Evolutionary conservation across 2,329 filamentous ascomycete genomes (phyloP).

Genomic region (Cercospora sojina): DNA sequence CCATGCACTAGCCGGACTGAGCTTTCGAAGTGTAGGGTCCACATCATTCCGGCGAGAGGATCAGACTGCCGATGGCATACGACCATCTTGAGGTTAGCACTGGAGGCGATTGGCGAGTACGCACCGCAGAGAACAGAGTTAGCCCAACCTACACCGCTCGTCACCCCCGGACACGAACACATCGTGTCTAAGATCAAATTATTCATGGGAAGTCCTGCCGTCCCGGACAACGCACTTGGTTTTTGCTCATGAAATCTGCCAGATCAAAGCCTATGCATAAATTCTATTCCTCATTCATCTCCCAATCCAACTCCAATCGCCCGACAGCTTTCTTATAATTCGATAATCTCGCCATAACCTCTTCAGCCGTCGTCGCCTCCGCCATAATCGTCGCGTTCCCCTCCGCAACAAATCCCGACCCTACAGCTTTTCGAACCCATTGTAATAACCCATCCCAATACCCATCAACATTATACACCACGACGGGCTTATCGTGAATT

Average conservation of each 20-base stretch:
- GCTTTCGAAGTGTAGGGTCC: neutral
- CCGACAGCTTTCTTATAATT: slow-evolving; percentile 74
- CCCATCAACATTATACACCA: slow-evolving; percentile 57
- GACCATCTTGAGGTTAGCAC: neutral
- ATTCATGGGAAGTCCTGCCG: too few species aligned
- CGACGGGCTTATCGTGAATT: slow-evolving; percentile 77
- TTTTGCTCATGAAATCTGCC: neutral
- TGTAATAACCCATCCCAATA: slow-evolving; percentile 86
- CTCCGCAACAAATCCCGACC: slow-evolving; percentile 71
- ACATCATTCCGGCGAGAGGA: neutral
- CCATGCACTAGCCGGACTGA: neutral
- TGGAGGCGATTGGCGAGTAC: neutral
- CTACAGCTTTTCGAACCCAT: slow-evolving; percentile 75
- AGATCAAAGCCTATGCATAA: neutral
- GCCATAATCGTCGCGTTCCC: slow-evolving; percentile 74
- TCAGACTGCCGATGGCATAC: neutral
- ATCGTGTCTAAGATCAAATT: too few species aligned
- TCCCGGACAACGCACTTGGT: neutral
- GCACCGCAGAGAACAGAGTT: too few species aligned
- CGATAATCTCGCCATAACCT: slow-evolving; percentile 67
- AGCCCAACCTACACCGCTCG: too few species aligned
- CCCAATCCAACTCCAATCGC: slow-evolving; percentile 81
- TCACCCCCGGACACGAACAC: too few species aligned
- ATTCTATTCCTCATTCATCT: slow-evolving; percentile 37
- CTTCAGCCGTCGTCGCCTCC: slow-evolving; percentile 68